Conservation (phyloP, 1,284 basidiomycete species). For the Marasmius tenuissimus region DNA sequence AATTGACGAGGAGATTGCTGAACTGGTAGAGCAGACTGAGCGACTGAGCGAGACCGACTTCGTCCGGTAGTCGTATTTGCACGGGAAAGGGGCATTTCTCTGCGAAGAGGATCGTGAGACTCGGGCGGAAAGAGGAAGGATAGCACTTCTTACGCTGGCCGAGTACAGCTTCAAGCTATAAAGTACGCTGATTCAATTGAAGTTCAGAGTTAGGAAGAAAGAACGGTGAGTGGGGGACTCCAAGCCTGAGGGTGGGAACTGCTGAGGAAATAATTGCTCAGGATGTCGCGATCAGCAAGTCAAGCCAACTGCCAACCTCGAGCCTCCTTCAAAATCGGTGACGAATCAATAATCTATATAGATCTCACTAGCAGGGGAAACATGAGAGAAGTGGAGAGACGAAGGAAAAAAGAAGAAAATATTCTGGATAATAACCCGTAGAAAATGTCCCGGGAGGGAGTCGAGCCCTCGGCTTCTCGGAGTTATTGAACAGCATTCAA, state of each 20-base stretch:
- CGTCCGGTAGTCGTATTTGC: slow-evolving; percentile 21
- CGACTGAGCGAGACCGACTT: slow-evolving; percentile 30
- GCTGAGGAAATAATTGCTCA: too few species aligned
- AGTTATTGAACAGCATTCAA: not conserved
- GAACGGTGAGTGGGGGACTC: too few species aligned
- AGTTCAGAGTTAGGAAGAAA: too few species aligned
- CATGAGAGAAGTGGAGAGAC: not conserved
- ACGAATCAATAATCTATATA: too few species aligned
- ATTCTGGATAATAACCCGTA: too few species aligned
- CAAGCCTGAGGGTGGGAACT: too few species aligned
- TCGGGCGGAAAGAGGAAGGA: not conserved
- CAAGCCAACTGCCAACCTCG: too few species aligned
- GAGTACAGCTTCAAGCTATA: not conserved
- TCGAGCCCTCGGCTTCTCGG: not conserved
- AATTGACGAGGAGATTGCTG: slow-evolving; percentile 28
- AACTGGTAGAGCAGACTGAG: slow-evolving; percentile 17
- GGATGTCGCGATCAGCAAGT: too few species aligned
- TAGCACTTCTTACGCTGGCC: not conserved
- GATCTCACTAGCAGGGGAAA: too few species aligned
- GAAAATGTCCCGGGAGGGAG: not conserved
- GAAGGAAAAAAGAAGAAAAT: not conserved
- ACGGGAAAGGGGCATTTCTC: slow-evolving; percentile 25
- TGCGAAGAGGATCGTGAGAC: not conserved
- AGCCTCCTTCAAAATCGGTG: too few species aligned
- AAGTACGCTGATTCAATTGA: too few species aligned